Conservation (phyloP, 2,329 filamentous ascomycete genomes). For the Lasiodiplodia sp. region DNA sequence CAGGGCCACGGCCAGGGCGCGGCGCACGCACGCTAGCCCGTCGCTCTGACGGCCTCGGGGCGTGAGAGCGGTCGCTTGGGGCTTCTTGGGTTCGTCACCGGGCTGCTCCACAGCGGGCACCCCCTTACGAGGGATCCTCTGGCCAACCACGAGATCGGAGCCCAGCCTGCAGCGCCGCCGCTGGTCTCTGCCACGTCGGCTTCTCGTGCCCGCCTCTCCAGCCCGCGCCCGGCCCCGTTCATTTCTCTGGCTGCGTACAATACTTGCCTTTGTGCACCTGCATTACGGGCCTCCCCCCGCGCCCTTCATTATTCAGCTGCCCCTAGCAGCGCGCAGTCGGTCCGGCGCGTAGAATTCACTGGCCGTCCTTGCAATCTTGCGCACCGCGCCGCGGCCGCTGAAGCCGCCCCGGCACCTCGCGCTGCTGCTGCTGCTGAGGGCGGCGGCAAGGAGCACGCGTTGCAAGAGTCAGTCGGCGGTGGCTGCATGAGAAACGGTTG, state of each 20-base stretch:
- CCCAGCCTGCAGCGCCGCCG: constrained; percentile 17
- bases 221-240: constrained; percentile 21
- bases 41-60: neutral
- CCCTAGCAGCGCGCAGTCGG: constrained; percentile 9
- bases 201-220: constrained; percentile 12
- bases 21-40: constrained; percentile 2
- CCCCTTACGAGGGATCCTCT: neutral
- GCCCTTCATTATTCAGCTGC: constrained; percentile 21
- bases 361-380: constrained; percentile 10
- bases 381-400: too few relatives aligned
- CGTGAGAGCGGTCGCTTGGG: constrained; percentile 9
- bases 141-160: constrained; percentile 14
- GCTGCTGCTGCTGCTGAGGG: too few relatives aligned
- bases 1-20: constrained; percentile 6
- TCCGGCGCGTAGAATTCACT: constrained; percentile 2
- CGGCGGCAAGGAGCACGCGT: constrained; percentile 10
- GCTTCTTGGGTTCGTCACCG: constrained; percentile 8
- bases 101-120: neutral
- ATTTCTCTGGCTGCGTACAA: constrained; percentile 9
- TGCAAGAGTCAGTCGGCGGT: constrained; percentile 1
- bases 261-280: constrained; percentile 26
- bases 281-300: constrained; percentile 14
- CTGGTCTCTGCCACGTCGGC: constrained; percentile 25
- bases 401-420: too few relatives aligned
- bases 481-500: constrained; percentile 16